Evolutionary conservation across 2,329 filamentous ascomycete genomes (phyloP).

Genomic region (Uncinocarpus reesii): DNA sequence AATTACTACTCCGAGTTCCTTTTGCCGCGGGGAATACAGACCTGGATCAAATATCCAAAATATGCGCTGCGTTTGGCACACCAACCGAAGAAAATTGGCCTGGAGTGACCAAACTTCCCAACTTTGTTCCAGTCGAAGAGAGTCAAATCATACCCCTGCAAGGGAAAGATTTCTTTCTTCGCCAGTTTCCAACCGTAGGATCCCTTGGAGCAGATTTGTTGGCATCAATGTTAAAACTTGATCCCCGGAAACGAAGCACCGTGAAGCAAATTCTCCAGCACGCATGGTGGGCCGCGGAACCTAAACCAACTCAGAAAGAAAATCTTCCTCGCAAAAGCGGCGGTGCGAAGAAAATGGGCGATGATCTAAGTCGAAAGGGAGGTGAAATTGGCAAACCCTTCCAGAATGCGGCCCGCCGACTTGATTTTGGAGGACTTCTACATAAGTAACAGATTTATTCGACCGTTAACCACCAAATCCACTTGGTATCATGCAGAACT

Average conservation of each 20-base stretch:
- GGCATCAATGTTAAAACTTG: conserved; percentile 71
- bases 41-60: conserved; percentile 73
- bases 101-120: conserved; percentile 68
- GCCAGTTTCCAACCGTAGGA: conserved; percentile 70
- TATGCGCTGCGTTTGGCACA: conserved; percentile 76
- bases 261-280: conserved; percentile 70
- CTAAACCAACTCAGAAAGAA: conserved; percentile 69
- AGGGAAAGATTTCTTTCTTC: conserved; percentile 61
- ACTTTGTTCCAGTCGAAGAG: conserved; percentile 62
- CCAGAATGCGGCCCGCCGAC: conserved; percentile 68
- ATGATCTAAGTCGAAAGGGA: conserved; percentile 67
- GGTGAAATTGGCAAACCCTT: conserved; percentile 58
- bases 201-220: conserved; percentile 76
- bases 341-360: conserved; percentile 64
- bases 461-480: not conserved
- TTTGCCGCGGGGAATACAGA: conserved; percentile 78
- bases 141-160: conserved; percentile 48
- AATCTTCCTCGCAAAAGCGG: conserved; percentile 69
- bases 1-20: conserved; percentile 71
- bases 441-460: conserved; percentile 18
- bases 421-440: conserved; percentile 55
- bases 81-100: conserved; percentile 95
- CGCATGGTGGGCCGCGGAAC: conserved; percentile 74
- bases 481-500: no score
- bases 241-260: conserved; percentile 74